Base-by-base conservation (phyloP, 805 yeast genomes). In the Suhomyces faveliae region DNA sequence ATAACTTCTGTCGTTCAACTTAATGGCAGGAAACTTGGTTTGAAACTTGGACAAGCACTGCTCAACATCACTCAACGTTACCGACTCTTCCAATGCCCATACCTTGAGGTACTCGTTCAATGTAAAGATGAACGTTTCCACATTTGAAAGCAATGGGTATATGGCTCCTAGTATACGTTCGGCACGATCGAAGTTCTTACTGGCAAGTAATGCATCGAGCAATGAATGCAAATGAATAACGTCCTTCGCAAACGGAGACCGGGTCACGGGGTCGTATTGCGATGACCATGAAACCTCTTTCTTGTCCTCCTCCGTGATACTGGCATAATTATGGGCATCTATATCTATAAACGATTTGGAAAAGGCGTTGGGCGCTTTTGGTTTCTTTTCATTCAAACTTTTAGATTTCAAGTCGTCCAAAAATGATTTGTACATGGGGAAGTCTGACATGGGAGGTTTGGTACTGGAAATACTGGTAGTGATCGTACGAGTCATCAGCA, bases 171-270 rank as follows among this genome's bases (percentile, higher is more conserved):
- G 65, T 17, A 89, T 81, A 20, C 83, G 69, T 53, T 80, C 82
- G 0, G 96, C 96, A 58, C 96, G 74, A 19, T 76, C 78, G 55
- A 76, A 79, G 59, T 87, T 85, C 45, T 77, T 76, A 27, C 86
- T 78, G 39, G 81, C 79, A 25, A 89, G 60, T 54, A 91, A 84
- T 0, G 94, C 92, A 56, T 89, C 96, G 35, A 89, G 72, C 29
- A 89, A 66, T 2, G 91, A 79, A 83, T 91, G 89, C 15, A 85
- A 71, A 56, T 85, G 85, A 45, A 75, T 71, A n/a, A 80, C 77
- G 52, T 81, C 85, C 59, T 77, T 79, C 5, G 85, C 76, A 61
- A 62, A 70, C 0, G 76, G 76, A 4, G 73, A 66, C 42, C 78
- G 56, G 22, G 69, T 55, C 10, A 71, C 77, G 0, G 70, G 66